Evolutionary conservation across 306 rosid species (phyloP), one percentile per base, ranked within the genome.

Genomic region (Medicago lupulina): DNA sequence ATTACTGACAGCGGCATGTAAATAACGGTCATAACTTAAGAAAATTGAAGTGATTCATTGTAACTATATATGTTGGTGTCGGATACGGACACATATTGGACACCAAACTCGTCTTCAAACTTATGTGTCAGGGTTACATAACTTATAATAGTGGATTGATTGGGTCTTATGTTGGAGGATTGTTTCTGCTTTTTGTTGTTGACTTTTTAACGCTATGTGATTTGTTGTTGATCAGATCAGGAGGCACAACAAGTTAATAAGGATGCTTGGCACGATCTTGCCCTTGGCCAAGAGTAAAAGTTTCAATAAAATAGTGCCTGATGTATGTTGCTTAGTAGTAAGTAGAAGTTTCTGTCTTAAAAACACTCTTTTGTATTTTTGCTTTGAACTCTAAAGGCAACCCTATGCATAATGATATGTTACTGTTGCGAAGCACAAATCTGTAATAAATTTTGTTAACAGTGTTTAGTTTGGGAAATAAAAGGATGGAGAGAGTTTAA

Each of bases 231-330:
- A 75, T 46, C 86, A 85, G 89, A 83, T 80, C 89, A 82, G 71
- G 86, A 85, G 73, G 69, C 76, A 1, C 86, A 82, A 1, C 82
- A 76, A 77, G 85, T 74, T 73, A 64, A 83, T 51, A 86, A 2
- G 72, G 86, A 85, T 80, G 15, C 46, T 62, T 85, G 89, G 89
- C 89, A 85, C 2, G 89, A 85, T 76, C 89, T 85, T 76, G 89
- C 89, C 79, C 71, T 73, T 10, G 83, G 79, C 15, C 78, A 73
- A 76, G 85, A 85, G 44, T 76, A 85, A 67, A 71, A 75, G 43
- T 31, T 58, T 50, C 64, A 74, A 58, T 7, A 23, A 17, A 47
- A 38, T 75, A 23, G 17, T n/a, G n/a, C n/a, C n/a, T n/a, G n/a
- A n/a, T n/a, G n/a, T n/a, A n/a, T n/a, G n/a, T n/a, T n/a, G 57